Evolutionary conservation across 1,284 basidiomycete species (phyloP), one percentile per base, ranked within the genome.

Genomic region (Cutaneotrichosporon sp.): DNA sequence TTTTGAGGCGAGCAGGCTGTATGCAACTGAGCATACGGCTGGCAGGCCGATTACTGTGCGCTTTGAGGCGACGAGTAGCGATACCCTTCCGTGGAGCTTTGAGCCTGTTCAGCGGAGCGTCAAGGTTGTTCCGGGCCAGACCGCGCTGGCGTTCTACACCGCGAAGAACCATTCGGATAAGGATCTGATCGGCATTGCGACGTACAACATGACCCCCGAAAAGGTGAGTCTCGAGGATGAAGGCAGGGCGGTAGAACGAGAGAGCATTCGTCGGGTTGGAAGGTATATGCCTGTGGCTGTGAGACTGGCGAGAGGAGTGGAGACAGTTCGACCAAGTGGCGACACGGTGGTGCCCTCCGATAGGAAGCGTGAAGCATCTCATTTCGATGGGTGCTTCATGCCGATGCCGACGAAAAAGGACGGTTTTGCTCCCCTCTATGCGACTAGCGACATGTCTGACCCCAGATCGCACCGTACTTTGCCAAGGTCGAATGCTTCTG

Each of bases 401-500:
- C n/a, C n/a, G n/a, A n/a, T n/a, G n/a, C n/a, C n/a, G n/a, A n/a
- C n/a, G n/a, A n/a, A n/a, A n/a, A n/a, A n/a, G n/a, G n/a, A n/a
- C n/a, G n/a, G n/a, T n/a, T n/a, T 49, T 38, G 14, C 27, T 4
- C 41, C 27, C 34, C 14, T 16, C 33, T 11, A 4, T 31, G 10
- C 29, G 10, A 10, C 14, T 14, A 14, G 29, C 16, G 4, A 3
- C 45, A 33, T 5, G 17, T 44, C 55, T 53, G 14, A 50, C 47
- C 20, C 43, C 68, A 97, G 90, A 84, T 97, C 62, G 96, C 96
- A 6, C 92, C 94, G 0, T 98, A 97, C 75, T 99, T 99, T 71
- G 90, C 93, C 52, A 99, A 99, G 78, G 92, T 98, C 8, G 96
- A 99, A 75, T 99, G 96, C 65, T 99, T 99, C 79, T 99, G 96